phyloP scores from a whole-genome alignment of 805 yeast genomes.

The Candida oleophila region DNA sequence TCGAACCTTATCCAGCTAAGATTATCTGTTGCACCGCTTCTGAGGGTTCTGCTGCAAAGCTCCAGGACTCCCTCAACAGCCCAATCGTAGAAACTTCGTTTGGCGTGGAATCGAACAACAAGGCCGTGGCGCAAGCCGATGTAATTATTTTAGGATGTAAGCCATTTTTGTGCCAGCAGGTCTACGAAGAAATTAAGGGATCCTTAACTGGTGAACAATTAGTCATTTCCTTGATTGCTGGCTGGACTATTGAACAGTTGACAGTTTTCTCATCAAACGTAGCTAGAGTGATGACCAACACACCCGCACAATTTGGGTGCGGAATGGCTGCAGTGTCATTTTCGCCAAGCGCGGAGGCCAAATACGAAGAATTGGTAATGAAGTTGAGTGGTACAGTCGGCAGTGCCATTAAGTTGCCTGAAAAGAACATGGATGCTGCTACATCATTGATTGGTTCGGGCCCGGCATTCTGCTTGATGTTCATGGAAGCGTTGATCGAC shows the following conservation, averaged over 20 bases:
- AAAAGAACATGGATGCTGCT: conserved; percentile 94
- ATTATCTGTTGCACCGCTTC: conserved; percentile 78
- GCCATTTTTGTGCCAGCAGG: conserved; percentile 72
- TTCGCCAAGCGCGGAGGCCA: conserved; percentile 46
- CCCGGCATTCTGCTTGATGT: conserved; percentile 87
- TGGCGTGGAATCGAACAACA: conserved; percentile 43
- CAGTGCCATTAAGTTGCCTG: conserved; percentile 67
- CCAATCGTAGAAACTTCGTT: conserved; percentile 51
- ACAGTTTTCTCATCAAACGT: conserved; percentile 52
- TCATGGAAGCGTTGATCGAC: conserved; percentile 89
- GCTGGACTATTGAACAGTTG: conserved; percentile 80
- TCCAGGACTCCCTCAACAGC: conserved; percentile 43
- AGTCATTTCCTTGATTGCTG: conserved; percentile 84
- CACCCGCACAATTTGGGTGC: conserved; percentile 89
- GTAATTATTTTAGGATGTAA: conserved; percentile 83
- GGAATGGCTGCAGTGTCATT: conserved; percentile 94
- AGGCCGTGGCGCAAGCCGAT: conserved; percentile 63
- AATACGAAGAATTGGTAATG: conserved; percentile 48
- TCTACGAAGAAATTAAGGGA: conserved; percentile 50
- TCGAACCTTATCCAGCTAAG: conserved; percentile 60
- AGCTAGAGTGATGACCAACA: conserved; percentile 96
- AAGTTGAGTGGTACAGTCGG: conserved; percentile 65
- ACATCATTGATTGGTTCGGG: conserved; percentile 95
- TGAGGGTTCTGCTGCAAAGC: conserved; percentile 40
- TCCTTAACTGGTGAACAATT: conserved; percentile 53